Conservation (phyloP, 495 filamentous ascomycete species). For the Podospora sp. region DNA sequence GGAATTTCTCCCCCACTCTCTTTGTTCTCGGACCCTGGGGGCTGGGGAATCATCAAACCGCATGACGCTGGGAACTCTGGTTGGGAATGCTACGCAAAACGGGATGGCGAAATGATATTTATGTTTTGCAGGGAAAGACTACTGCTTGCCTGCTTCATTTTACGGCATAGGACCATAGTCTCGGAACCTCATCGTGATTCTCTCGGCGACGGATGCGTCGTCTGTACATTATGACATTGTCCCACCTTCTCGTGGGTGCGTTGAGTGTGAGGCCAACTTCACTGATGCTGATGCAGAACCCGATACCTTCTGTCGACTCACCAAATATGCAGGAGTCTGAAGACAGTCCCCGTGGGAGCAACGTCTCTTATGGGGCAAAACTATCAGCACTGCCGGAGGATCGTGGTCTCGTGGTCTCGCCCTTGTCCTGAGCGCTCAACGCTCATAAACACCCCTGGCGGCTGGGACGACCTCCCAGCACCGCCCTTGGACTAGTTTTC, state of each 20-base stretch:
- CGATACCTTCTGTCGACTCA: too few species aligned
- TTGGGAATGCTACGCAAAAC: not conserved
- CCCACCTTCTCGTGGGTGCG: slow-evolving; percentile 2
- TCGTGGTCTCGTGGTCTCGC: too few species aligned
- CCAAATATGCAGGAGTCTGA: too few species aligned
- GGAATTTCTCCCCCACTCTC: slow-evolving; percentile 3
- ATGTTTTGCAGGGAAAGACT: slow-evolving; percentile 13
- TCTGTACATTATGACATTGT: slow-evolving; percentile 25
- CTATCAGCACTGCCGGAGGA: too few species aligned
- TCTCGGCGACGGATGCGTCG: slow-evolving; percentile 11
- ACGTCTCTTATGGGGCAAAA: too few species aligned
- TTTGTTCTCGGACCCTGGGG: slow-evolving; percentile 6
- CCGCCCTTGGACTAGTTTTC: too few species aligned
- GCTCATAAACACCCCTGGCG: too few species aligned
- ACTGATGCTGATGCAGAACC: too few species aligned
- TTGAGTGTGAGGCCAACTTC: too few species aligned
- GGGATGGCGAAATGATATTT: not conserved
- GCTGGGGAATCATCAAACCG: not conserved
- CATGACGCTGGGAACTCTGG: not conserved
- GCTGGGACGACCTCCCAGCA: too few species aligned
- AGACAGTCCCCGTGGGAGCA: too few species aligned
- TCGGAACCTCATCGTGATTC: not conserved
- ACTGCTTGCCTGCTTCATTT: slow-evolving; percentile 20
- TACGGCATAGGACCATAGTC: not conserved
- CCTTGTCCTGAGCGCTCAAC: too few species aligned